These are phyloP conservation scores for Chalara sp. DNA, from an alignment of 2,329 filamentous ascomycete species.

Conservation along the genomic window DNA sequence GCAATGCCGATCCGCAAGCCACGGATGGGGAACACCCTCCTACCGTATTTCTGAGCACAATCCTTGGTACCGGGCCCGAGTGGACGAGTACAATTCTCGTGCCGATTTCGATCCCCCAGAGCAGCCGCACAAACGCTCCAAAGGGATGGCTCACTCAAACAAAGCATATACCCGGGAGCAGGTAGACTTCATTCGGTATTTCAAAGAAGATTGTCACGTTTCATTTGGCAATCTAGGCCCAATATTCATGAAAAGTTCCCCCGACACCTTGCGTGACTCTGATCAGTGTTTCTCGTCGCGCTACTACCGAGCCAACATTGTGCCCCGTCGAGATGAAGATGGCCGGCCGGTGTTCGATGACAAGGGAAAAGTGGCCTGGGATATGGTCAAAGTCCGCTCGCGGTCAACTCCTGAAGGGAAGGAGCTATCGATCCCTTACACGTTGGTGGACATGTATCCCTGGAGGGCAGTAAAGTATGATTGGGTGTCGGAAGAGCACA, in stretches of 20 bases:
- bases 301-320: conserved; percentile 9
- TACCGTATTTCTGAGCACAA: too few relatives aligned
- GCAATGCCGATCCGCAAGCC: too few relatives aligned
- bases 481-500: conserved; percentile 9
- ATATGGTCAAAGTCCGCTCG: background rate
- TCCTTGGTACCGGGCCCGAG: too few relatives aligned
- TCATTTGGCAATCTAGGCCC: conserved; percentile 1
- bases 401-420: background rate
- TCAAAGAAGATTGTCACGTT: conserved; percentile 7
- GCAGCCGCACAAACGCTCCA: too few relatives aligned
- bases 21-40: too few relatives aligned
- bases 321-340: background rate
- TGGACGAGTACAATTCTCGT: too few relatives aligned
- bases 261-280: conserved; percentile 1
- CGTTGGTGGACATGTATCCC: conserved; percentile 9
- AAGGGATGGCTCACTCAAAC: too few relatives aligned
- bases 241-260: background rate
- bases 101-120: too few relatives aligned
- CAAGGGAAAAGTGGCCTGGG: conserved; percentile 2
- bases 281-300: conserved; percentile 13
- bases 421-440: conserved; percentile 7
- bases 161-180: conserved; percentile 8
- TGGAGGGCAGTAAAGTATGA: conserved; percentile 6
- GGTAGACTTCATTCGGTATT: conserved; percentile 8
- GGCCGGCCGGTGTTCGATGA: background rate